A percentile compares a stretch with the other conserved stretches of the same genome.
Evolutionary conservation across 176 grass and related monocot species (phyloP).

Genomic region (Zea luxurians): DNA sequence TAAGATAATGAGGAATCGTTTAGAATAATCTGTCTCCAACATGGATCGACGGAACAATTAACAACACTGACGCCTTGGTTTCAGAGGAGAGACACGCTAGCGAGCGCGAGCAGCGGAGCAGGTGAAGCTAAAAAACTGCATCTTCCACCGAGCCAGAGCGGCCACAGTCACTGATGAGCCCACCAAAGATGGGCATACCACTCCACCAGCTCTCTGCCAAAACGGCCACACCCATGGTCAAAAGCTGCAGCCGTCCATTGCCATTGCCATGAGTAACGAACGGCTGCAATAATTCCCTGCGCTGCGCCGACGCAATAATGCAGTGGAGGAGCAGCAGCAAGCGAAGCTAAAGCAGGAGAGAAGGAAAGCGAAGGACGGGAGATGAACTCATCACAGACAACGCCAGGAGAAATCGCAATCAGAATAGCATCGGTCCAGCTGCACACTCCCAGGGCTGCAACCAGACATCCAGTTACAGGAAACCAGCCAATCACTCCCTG

Average conservation of each 20-base stretch:
- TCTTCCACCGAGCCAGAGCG: neutral
- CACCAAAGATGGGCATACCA: no score
- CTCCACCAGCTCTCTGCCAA: no score
- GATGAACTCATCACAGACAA: conserved; percentile 34
- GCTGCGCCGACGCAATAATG: conserved; percentile 33
- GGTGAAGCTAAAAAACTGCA: neutral
- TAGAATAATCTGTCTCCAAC: neutral
- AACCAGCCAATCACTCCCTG: neutral
- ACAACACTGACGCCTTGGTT: neutral
- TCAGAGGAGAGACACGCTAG: neutral
- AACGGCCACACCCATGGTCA: conserved; percentile 9
- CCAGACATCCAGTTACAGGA: conserved; percentile 27
- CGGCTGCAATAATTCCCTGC: conserved; percentile 12
- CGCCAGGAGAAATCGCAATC: conserved; percentile 50
- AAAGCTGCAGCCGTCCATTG: conserved; percentile 21
- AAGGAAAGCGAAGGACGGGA: neutral
- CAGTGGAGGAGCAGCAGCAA: conserved; percentile 31
- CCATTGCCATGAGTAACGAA: conserved; percentile 25
- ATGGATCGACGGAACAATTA: neutral
- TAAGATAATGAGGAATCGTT: neutral
- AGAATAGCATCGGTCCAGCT: conserved; percentile 30
- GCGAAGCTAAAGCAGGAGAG: conserved; percentile 37
- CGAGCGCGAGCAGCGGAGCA: neutral
- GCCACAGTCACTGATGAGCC: no score
- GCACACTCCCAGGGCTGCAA: conserved; percentile 7